Conservation (phyloP, 441 rosid species). For the Sinapis alba region DNA sequence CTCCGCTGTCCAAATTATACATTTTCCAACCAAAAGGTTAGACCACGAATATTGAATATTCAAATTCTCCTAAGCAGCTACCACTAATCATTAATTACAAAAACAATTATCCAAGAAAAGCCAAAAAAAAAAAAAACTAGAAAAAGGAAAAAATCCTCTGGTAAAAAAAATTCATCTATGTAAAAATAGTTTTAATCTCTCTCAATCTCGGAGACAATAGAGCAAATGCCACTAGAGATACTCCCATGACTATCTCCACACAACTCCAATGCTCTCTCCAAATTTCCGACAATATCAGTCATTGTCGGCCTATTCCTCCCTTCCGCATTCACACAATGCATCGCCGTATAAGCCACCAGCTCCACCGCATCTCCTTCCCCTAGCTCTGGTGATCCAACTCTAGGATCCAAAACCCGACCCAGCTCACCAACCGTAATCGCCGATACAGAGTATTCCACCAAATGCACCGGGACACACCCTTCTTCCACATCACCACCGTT, state of each 20-base stretch:
- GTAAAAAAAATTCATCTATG: slow-evolving; percentile 2
- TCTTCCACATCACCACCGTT: slow-evolving; percentile 39
- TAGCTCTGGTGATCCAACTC: slow-evolving; percentile 59
- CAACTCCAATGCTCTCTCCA: slow-evolving; percentile 74
- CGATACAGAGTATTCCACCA: slow-evolving; percentile 79
- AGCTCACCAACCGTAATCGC: slow-evolving; percentile 49
- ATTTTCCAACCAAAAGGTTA: slow-evolving; percentile 47
- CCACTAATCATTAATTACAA: slow-evolving; percentile 14
- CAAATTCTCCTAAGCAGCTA: slow-evolving; percentile 42
- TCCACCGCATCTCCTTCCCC: slow-evolving; percentile 80
- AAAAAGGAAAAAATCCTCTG: not conserved
- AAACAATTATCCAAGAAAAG: slow-evolving; percentile 1
- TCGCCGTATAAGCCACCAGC: slow-evolving; percentile 78
- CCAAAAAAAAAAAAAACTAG: not conserved
- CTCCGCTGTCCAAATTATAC: slow-evolving; percentile 32
- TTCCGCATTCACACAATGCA: slow-evolving; percentile 79
- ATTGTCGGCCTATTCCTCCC: slow-evolving; percentile 84
- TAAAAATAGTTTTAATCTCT: slow-evolving; percentile 6
- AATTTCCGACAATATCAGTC: slow-evolving; percentile 65
- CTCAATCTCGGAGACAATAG: slow-evolving; percentile 64
- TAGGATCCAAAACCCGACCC: slow-evolving; percentile 53
- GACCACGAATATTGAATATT: slow-evolving; percentile 39
- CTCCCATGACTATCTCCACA: slow-evolving; percentile 73
- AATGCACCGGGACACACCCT: slow-evolving; percentile 53
- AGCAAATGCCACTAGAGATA: slow-evolving; percentile 66